phyloP scores from a whole-genome alignment of 1,139 yeast species.

The Yamadazyma dendronema region DNA sequence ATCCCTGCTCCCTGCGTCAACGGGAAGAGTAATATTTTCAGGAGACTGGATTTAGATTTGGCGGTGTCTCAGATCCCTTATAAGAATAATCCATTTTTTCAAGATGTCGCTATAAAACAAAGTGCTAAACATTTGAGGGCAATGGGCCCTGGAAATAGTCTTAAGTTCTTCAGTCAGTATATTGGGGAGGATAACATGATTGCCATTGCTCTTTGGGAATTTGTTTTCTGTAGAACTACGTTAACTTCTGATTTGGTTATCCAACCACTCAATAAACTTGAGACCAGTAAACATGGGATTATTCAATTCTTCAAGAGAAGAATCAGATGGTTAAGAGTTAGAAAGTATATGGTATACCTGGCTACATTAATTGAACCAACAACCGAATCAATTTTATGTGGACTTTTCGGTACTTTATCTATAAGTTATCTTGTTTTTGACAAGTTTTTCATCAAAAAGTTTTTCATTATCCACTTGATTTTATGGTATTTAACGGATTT shows the following conservation, averaged over 20 bases:
- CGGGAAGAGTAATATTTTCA: slow-evolving; percentile 84
- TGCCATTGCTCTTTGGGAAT: slow-evolving; percentile 80
- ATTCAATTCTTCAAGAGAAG: slow-evolving; percentile 65
- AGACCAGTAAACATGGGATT: slow-evolving; percentile 42
- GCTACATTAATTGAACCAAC: slow-evolving; percentile 88
- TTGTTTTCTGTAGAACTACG: slow-evolving; percentile 67
- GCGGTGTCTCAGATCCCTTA: slow-evolving; percentile 50
- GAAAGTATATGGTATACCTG: slow-evolving; percentile 82
- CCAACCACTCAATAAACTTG: slow-evolving; percentile 59
- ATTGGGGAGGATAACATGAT: slow-evolving; percentile 95
- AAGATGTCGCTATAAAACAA: slow-evolving; percentile 26
- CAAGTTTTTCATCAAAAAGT: slow-evolving; percentile 29
- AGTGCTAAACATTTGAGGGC: slow-evolving; percentile 30
- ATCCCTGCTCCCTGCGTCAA: slow-evolving; percentile 89
- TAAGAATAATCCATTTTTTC: slow-evolving; percentile 26
- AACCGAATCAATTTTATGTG: slow-evolving; percentile 73
- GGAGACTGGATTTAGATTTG: slow-evolving; percentile 64
- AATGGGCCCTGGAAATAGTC: slow-evolving; percentile 49
- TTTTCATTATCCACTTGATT: slow-evolving; percentile 52
- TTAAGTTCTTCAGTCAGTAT: slow-evolving; percentile 71
- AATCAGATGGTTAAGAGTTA: slow-evolving; percentile 83
- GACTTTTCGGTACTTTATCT: slow-evolving; percentile 64
- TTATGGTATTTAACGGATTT: slow-evolving; percentile 68
- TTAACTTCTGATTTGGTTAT: slow-evolving; percentile 76
- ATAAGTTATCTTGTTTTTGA: slow-evolving; percentile 46